Base-by-base conservation (phyloP, 345 rosid species). In the Brassica carinata region DNA sequence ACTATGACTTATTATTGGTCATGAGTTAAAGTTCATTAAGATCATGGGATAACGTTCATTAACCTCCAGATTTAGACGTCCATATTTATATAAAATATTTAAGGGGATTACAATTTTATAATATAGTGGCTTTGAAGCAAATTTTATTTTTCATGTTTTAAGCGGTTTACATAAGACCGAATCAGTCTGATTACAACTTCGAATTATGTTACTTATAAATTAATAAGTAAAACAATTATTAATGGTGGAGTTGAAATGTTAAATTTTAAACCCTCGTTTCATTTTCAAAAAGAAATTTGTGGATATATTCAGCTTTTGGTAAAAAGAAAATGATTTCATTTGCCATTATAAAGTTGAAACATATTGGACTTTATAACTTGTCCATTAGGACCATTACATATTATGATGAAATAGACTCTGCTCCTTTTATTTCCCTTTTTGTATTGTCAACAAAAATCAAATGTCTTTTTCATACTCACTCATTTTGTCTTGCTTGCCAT, bases 371-470 rank as follows among this genome's bases (percentile, higher is more conserved):
- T 65, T 81, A 75, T 76, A 75, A 71, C 53, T 53, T 81, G 73
- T 64, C 84, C 76, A 75, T 76, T 84, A 15, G 72, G 73, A 55
- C 84, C 76, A 75, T 76, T 84, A 15, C 74, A 76, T 75, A 51
- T 76, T 77, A 82, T 67, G 74, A 76, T 15, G 30, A 59, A 59
- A 76, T 17, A 48, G 17, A 57, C 29, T n/a, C 58, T 2, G 4
- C 77, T 78, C 69, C 62, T 65, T 48, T 79, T 75, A 69, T 80
- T 74, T 75, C 76, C 79, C 79, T 82, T 75, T 69, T 27, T 64
- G 79, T 80, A 82, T 83, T 84, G 87, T 81, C 78, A 68, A 83
- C 80, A 88, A 92, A 79, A 88, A 73, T 79, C 84, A 18, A 84
- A 84, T 85, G 84, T 85, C 85, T 84, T 79, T 83, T 69, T 80